phyloP scores from a whole-genome alignment of 805 yeast genomes.

The Candida sphagnicola region DNA sequence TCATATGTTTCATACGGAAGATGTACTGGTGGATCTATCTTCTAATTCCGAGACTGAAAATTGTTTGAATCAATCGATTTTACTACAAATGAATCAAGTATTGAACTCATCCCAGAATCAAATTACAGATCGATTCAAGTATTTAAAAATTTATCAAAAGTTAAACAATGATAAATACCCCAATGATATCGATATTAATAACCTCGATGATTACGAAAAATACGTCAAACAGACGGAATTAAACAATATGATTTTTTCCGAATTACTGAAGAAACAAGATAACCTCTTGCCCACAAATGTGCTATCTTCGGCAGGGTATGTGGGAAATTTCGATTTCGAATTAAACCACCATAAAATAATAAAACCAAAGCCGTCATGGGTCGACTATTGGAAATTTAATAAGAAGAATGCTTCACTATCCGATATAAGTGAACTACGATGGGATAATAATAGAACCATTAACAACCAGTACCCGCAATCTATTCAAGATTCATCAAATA shows the following conservation, averaged over 20 bases:
- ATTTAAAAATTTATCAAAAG: constrained; percentile 20
- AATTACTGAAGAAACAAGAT: constrained; percentile 13
- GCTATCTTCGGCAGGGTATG: neutral
- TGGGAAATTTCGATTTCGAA: constrained; percentile 3
- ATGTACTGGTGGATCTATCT: neutral
- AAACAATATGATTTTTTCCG: constrained; percentile 26
- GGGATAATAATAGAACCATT: neutral
- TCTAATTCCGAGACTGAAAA: neutral
- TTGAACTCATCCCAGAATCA: constrained; percentile 2
- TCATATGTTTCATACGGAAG: neutral
- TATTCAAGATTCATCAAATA: neutral
- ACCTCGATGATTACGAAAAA: constrained; percentile 30
- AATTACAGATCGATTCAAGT: constrained; percentile 22
- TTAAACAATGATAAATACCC: constrained; percentile 9
- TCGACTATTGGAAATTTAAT: constrained; percentile 1
- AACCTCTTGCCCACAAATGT: constrained; percentile 15
- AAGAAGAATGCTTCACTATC: neutral
- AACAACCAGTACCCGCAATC: neutral
- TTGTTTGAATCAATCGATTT: constrained; percentile 12
- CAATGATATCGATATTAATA: constrained; percentile 19
- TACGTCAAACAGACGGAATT: constrained; percentile 32
- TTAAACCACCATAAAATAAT: neutral
- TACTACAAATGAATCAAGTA: constrained; percentile 15
- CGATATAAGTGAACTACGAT: neutral
- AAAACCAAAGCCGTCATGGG: constrained; percentile 1